Evolutionary conservation across 768 basidiomycete species (phyloP), one percentile per base, ranked within the genome.

Genomic region (Podaxis sp.): DNA sequence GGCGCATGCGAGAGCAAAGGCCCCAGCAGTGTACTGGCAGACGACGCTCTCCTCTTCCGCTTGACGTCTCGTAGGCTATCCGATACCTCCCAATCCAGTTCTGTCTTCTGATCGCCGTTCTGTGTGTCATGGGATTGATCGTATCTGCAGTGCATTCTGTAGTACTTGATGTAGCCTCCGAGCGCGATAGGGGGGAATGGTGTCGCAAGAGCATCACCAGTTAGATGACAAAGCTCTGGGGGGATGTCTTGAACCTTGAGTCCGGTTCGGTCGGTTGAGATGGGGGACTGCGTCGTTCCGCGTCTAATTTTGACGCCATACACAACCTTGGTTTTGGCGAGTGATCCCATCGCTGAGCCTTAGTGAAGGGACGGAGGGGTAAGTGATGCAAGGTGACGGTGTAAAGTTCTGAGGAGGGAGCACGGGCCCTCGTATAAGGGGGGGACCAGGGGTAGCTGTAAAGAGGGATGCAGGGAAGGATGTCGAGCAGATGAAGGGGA

Each of bases 161-260:
- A 81, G 63, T 78, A 81, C 63, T 69, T 71, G 24, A 66, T 74
- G 68, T 81, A 81, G n/a, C 79, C 79, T 17, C 80, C 80, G 24
- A 70, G 67, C 2, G 74, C 70, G 33, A 81, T 76, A 4, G 69
- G 69, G 7, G 79, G 79, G 63, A 81, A 80, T 0, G 79, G 79
- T 22, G 69, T 72, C 38, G 53, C 61, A 28, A 63, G 61, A 12
- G 54, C 61, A 49, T 63, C 61, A 6, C 61, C 61, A 2, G 61
- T 57, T 22, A 63, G 55, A n/a, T 63, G 61, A 57, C 61, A 63
- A 26, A 63, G 48, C 24, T 38, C 36, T 15, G 61, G 61, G 28
- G 61, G 61, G 22, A 57, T 57, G 26, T 56, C 61, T 33, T 63
- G 61, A 11, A 49, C n/a, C 22, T 57, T 51, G 48, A 63, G 54